Evolutionary conservation across 1,139 yeast species (phyloP), one percentile per base, ranked within the genome.

Genomic region (Diutina catenulata): DNA sequence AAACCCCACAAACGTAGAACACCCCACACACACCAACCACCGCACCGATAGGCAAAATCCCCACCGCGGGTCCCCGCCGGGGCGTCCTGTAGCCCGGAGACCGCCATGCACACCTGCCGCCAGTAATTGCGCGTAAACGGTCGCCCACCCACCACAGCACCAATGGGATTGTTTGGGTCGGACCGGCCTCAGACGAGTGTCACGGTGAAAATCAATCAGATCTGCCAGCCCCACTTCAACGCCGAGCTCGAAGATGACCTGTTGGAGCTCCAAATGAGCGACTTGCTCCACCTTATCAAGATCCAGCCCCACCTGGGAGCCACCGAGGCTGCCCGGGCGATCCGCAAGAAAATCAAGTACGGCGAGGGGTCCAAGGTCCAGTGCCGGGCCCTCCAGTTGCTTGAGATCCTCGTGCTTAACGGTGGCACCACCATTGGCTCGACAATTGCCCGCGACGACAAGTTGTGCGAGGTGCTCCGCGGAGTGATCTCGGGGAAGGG

Each of bases 301-400:
- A 48, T 64, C 31, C 73, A 66, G 35, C 40, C 33, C 7, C 10
- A 35, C n/a, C 15, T 38, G 7, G 48, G 49, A 3, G 40, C 46
- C 2, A 28, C 39, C 18, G 49, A 52, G 43, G 40, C 24, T 28
- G 41, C 21, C 38, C 66, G 97, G 39, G 94, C 95, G 1, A 64
- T 91, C 28, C 70, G 98, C 39, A 91, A 91, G 62, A 76, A 79
- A 52, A 64, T 91, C 53, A 91, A 91, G 59, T 82, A 91, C 53
- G 97, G 97, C n/a, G 56, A 53, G 19, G 49, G 64, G 1, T 53
- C 59, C 2, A 63, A 63, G 23, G 78, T 76, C 44, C 91, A 81
- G 51, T 47, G 70, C 39, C 68, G 82, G 39, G 83, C 94, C 0
- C 59, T 88, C 45, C 72, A 72, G 41, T 51, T 88, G 15, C 63